Evolutionary conservation across 1,284 basidiomycete genomes (phyloP).

Genomic region (Agroathelia rolfsii): DNA sequence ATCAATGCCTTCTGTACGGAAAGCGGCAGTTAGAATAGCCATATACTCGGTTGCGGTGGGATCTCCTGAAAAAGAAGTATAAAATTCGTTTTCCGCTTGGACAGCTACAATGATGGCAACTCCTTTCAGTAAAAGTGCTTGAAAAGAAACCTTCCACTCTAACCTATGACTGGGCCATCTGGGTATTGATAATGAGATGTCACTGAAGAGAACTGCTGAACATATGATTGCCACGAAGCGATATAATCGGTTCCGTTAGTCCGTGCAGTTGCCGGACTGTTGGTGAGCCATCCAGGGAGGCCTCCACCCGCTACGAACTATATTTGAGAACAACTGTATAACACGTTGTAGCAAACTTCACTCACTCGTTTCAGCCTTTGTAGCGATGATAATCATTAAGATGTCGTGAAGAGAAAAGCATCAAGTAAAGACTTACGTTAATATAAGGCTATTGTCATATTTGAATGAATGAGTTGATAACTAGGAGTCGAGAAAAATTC

Average conservation of each 20-base stretch:
- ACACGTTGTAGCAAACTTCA: no score
- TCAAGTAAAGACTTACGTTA: slow-evolving; percentile 11
- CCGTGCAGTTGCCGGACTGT: slow-evolving; percentile 30
- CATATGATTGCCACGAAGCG: slow-evolving; percentile 37
- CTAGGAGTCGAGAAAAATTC: background rate
- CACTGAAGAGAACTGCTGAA: no score
- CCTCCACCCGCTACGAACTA: slow-evolving; percentile 29
- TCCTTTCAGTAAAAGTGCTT: background rate
- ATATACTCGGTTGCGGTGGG: slow-evolving; percentile 17
- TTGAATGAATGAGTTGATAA: background rate
- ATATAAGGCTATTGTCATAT: slow-evolving; percentile 13
- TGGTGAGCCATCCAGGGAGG: slow-evolving; percentile 39
- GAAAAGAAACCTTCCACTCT: background rate
- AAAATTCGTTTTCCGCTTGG: slow-evolving; percentile 42
- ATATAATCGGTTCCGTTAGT: slow-evolving; percentile 33
- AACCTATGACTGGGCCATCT: slow-evolving; percentile 34
- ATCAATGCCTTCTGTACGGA: no score
- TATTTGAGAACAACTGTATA: no score
- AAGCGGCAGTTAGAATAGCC: no score
- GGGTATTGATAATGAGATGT: slow-evolving; percentile 30
- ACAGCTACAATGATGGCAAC: slow-evolving; percentile 23
- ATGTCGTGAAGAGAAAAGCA: background rate
- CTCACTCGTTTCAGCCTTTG: slow-evolving; percentile 29
- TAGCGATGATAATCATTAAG: slow-evolving; percentile 1
- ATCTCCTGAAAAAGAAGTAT: slow-evolving; percentile 16